Evolutionary conservation across 139 green algal species (phyloP).

Genomic region (Chlorella sp.): DNA sequence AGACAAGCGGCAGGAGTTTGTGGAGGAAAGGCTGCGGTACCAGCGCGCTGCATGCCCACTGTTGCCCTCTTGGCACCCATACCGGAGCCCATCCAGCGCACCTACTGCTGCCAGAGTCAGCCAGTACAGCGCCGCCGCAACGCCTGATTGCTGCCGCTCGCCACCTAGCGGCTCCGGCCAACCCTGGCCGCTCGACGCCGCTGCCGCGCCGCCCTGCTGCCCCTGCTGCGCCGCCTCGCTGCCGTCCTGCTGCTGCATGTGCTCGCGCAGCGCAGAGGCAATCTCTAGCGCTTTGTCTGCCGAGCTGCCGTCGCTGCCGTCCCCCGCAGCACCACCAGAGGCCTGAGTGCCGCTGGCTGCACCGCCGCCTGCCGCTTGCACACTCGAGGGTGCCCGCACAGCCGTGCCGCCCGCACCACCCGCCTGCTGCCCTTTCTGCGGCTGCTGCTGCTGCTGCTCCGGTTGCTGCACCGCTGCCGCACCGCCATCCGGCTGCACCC

Average conservation of each 20-base stretch:
- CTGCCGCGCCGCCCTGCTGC: background rate
- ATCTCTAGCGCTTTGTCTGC: constrained; percentile 21
- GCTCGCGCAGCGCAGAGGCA: constrained; percentile 6
- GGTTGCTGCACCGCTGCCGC: background rate
- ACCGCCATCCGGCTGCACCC: background rate
- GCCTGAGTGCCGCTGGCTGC: too few relatives aligned
- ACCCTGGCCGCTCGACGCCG: background rate
- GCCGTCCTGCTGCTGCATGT: constrained; percentile 1
- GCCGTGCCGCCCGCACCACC: background rate
- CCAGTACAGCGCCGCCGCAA: background rate
- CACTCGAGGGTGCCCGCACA: background rate
- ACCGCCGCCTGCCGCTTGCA: background rate
- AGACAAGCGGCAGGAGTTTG: too few relatives aligned
- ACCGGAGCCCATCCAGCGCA: background rate
- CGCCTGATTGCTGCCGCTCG: too few relatives aligned
- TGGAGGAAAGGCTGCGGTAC: too few relatives aligned
- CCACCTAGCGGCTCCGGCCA: background rate
- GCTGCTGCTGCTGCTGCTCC: background rate
- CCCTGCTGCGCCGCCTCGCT: background rate
- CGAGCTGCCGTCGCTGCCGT: background rate
- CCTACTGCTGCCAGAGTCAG: background rate
- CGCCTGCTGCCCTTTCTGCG: background rate
- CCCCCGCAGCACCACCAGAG: background rate
- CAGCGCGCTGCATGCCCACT: too few relatives aligned
- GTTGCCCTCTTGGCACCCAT: too few relatives aligned